Evolutionary conservation across 148 eudicot species (phyloP).

Genomic region (Chenopodium formosanum): DNA sequence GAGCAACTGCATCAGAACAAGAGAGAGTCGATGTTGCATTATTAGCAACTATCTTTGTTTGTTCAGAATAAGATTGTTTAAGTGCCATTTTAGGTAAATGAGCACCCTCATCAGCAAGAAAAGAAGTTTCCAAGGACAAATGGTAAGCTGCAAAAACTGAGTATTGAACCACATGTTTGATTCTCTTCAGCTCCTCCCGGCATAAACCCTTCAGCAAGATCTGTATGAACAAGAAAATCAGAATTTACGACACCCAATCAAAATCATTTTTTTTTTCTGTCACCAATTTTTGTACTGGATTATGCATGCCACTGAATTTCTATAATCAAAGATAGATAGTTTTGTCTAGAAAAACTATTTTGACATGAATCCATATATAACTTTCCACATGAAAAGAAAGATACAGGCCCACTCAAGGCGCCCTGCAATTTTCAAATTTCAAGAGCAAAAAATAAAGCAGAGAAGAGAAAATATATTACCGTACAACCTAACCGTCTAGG

Average conservation of each 20-base stretch:
- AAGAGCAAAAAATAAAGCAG: neutral
- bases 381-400: neutral
- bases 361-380: neutral
- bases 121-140: constrained; percentile 86
- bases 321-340: neutral
- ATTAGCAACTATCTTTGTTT: constrained; percentile 39
- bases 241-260: neutral
- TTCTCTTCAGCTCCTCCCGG: constrained; percentile 76
- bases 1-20: constrained; percentile 23
- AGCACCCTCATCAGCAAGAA: constrained; percentile 98
- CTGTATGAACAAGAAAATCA: constrained; percentile 30
- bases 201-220: constrained; percentile 80
- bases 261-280: neutral
- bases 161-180: constrained; percentile 80
- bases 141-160: constrained; percentile 97
- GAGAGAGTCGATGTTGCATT: constrained; percentile 32
- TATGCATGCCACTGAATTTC: neutral
- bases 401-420: neutral
- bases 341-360: neutral
- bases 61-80: constrained; percentile 31
- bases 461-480: constrained; percentile 42
- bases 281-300: neutral
- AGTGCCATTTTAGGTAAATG: constrained; percentile 61
- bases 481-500: constrained; percentile 98
- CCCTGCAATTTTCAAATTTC: neutral